Percentiles rank a stretch among this genome's conserved stretches.
Conservation (phyloP, 306 rosid species). For the cucumber (Cucumis sativus) region Cucumber_9930_V3 NC_026657.2:19861001-19861500, state of each 20-base stretch:
- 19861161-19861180: background rate
- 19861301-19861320: background rate
- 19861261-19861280: background rate
- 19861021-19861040: no score
- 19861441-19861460: background rate
- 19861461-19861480: background rate
- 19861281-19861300: background rate
- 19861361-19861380: background rate
- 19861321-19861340: background rate
- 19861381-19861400: background rate
- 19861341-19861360: slow-evolving; percentile 1
- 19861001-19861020: no score
- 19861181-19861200: background rate
- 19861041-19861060: no score
- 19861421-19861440: background rate
- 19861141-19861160: background rate
- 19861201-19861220: background rate
- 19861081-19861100: slow-evolving; percentile 21
- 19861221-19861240: background rate
- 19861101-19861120: slow-evolving; percentile 15
- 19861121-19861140: background rate
- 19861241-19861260: background rate
- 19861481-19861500: background rate
- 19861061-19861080: background rate
- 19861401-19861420: background rate